phyloP scores from a whole-genome alignment of 345 rosid species.

The Viola odorata region DNA sequence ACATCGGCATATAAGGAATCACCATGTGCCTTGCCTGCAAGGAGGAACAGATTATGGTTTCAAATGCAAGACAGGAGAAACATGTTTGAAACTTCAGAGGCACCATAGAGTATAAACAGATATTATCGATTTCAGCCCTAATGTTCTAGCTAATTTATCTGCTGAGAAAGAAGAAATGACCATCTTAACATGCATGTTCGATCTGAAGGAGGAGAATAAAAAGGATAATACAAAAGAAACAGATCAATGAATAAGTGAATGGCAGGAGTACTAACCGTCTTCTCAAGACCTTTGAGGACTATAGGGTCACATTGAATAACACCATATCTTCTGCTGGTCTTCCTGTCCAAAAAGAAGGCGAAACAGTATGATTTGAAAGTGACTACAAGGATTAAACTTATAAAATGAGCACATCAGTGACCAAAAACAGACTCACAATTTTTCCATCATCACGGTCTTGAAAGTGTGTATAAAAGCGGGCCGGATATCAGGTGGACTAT shows the following conservation, averaged over 20 bases:
- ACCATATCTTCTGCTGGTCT: slow-evolving; percentile 64
- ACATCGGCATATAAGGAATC: slow-evolving; percentile 98
- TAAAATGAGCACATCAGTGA: neutral
- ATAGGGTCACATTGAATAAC: slow-evolving; percentile 74
- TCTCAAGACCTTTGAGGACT: slow-evolving; percentile 81
- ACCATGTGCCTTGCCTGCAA: slow-evolving; percentile 91
- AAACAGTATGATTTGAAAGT: slow-evolving; percentile 10
- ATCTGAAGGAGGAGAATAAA: slow-evolving; percentile 1
- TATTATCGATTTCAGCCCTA: slow-evolving; percentile 2
- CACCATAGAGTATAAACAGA: neutral
- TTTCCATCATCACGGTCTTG: slow-evolving; percentile 42
- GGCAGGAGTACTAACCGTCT: slow-evolving; percentile 52
- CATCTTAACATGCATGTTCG: slow-evolving; percentile 1
- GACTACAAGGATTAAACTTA: slow-evolving; percentile 3
- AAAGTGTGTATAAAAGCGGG: slow-evolving; percentile 88
- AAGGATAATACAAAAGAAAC: neutral
- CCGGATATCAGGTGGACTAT: slow-evolving; percentile 69
- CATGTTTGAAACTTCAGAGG: slow-evolving; percentile 2
- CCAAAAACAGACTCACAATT: slow-evolving; percentile 37
- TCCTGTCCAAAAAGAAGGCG: slow-evolving; percentile 40
- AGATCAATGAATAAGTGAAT: neutral
- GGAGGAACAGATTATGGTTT: slow-evolving; percentile 19
- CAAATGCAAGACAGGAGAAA: slow-evolving; percentile 2
- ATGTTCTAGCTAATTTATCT: neutral
- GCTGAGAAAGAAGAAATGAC: neutral